A percentile compares a stretch with the other conserved stretches of the same genome.
Conservation (phyloP, 805 yeast genomes). For the Schwanniomyces sp. region DNA sequence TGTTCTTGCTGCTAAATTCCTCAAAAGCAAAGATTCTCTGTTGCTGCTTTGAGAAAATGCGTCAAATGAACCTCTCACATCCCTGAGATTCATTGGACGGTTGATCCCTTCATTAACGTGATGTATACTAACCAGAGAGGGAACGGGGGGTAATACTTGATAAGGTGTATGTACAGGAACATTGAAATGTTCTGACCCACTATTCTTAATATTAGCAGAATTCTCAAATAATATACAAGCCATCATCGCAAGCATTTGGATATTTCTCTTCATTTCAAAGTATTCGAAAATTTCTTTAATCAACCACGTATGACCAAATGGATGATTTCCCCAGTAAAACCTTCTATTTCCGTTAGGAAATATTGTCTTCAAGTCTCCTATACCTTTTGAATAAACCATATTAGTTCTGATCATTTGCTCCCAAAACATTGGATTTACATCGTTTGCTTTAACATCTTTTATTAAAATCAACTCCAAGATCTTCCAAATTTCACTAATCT, state of each 20-base stretch:
- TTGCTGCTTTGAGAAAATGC: background rate
- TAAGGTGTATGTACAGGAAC: conserved; percentile 52
- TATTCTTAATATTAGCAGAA: conserved; percentile 15
- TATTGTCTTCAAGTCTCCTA: conserved; percentile 4
- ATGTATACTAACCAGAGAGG: conserved; percentile 16
- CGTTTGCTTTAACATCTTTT: conserved; percentile 37
- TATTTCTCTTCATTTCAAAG: conserved; percentile 62
- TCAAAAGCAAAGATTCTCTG: background rate
- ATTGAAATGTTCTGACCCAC: conserved; percentile 19
- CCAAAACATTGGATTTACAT: background rate
- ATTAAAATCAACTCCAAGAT: conserved; percentile 48
- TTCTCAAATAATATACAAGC: conserved; percentile 67
- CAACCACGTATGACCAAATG: conserved; percentile 70
- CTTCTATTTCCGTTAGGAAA: conserved; percentile 14
- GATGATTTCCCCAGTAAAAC: conserved; percentile 80
- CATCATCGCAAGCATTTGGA: conserved; percentile 90
- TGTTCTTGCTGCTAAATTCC: background rate
- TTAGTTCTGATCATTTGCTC: background rate
- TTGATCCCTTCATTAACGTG: conserved; percentile 5
- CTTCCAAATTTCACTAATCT: conserved; percentile 76
- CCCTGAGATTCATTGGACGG: background rate
- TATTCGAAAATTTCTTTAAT: conserved; percentile 59
- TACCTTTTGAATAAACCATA: conserved; percentile 1
- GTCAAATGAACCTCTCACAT: conserved; percentile 1
- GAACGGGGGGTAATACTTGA: conserved; percentile 31